Conservation (phyloP, 371 early-diverging fungal genomes). For the Coemansia sp. region DNA sequence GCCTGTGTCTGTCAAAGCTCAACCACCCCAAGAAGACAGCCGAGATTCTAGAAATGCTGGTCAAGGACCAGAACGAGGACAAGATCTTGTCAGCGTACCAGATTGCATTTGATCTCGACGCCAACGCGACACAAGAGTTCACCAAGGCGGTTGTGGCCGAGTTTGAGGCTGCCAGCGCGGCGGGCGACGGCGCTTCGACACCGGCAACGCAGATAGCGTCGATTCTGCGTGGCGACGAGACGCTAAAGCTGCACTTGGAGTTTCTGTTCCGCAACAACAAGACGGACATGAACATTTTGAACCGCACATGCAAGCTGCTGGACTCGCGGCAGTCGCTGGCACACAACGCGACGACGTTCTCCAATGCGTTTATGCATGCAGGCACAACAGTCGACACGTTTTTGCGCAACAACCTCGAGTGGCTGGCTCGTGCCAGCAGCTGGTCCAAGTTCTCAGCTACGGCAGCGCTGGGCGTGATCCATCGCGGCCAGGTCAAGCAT, state of each 20-base stretch:
- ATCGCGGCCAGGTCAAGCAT: constrained; percentile 92
- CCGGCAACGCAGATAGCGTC: constrained; percentile 12
- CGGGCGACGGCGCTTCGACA: not conserved
- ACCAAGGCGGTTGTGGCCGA: constrained; percentile 67
- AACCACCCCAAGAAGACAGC: constrained; percentile 75
- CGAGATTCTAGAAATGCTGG: constrained; percentile 66
- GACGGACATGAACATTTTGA: constrained; percentile 89
- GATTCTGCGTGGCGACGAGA: constrained; percentile 84
- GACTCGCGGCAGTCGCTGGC: constrained; percentile 90
- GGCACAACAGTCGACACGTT: constrained; percentile 99
- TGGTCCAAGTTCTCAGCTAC: constrained; percentile 99
- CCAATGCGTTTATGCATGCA: constrained; percentile 97
- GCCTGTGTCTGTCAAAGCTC: constrained; percentile 88
- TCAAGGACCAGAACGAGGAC: constrained; percentile 57
- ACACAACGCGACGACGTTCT: constrained; percentile 94
- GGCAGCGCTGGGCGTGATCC: constrained; percentile 98
- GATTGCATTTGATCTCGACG: constrained; percentile 95
- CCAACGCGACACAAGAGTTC: constrained; percentile 92
- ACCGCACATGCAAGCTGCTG: constrained; percentile 86
- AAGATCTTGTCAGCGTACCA: constrained; percentile 86
- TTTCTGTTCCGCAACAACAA: constrained; percentile 94
- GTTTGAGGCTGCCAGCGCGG: constrained; percentile 54
- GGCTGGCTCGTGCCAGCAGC: constrained; percentile 95
- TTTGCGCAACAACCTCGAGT: constrained; percentile 95
- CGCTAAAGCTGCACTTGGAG: constrained; percentile 88